phyloP scores from a whole-genome alignment of 2,329 filamentous ascomycete genomes.

The Lachnellula hyalina region DNA sequence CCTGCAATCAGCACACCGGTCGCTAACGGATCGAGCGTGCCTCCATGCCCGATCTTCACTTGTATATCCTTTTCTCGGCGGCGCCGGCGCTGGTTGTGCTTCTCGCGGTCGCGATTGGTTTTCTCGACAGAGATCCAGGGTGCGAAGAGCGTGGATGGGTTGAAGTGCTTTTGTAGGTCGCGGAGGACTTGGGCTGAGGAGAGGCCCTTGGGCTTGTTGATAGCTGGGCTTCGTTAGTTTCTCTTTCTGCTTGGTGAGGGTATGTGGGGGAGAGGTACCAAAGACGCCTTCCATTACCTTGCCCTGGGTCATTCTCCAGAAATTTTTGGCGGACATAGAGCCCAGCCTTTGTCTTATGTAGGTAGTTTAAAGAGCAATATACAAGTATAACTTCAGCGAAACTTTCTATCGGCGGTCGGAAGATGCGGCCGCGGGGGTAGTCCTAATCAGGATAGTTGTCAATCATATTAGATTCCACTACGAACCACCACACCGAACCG shows the following conservation, averaged over 20 bases:
- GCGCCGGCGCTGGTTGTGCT: slow-evolving; percentile 53
- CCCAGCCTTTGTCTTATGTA: not conserved
- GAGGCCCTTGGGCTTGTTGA: slow-evolving; percentile 85
- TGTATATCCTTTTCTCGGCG: slow-evolving; percentile 56
- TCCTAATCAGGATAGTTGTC: too few relatives aligned
- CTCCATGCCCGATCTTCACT: slow-evolving; percentile 94
- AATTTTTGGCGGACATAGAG: not conserved
- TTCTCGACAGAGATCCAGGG: slow-evolving; percentile 67
- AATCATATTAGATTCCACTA: too few relatives aligned
- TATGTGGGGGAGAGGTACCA: slow-evolving; percentile 37
- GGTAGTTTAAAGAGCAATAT: not conserved
- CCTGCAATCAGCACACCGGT: slow-evolving; percentile 90
- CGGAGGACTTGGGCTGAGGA: slow-evolving; percentile 89
- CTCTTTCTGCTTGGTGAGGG: not conserved
- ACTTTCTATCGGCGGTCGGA: too few relatives aligned
- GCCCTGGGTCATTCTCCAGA: slow-evolving; percentile 14
- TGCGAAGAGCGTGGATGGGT: slow-evolving; percentile 71
- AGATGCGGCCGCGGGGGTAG: too few relatives aligned
- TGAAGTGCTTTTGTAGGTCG: slow-evolving; percentile 79
- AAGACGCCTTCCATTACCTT: slow-evolving; percentile 56
- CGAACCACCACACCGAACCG: too few relatives aligned
- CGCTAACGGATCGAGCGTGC: slow-evolving; percentile 89
- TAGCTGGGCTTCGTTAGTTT: slow-evolving; percentile 49
- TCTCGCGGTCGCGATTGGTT: slow-evolving; percentile 49
- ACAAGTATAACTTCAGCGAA: not conserved